Conservation (phyloP, 768 basidiomycete species). For the Rhodotorula toruloides region DNA sequence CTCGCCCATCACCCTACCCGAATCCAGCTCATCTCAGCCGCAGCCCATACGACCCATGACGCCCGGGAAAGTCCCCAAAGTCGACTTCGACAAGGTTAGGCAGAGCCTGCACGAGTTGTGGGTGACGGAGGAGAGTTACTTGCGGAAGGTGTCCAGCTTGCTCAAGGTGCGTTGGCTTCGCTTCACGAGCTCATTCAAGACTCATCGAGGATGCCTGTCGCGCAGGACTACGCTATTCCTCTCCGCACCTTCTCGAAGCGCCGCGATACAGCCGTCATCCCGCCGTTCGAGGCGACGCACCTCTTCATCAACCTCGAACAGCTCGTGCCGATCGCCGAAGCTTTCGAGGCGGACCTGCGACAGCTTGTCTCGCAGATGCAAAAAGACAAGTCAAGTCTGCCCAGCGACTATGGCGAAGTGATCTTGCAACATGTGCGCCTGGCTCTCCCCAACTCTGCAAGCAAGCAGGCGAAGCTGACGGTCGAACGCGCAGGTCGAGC, state of each 20-base stretch:
- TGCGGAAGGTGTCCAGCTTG: constrained; percentile 30
- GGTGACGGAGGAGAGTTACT: constrained; percentile 29
- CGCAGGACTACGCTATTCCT: constrained; percentile 81
- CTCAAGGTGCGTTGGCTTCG: not conserved
- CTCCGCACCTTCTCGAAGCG: constrained; percentile 75
- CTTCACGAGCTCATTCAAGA: too few relatives aligned
- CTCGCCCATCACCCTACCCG: not conserved
- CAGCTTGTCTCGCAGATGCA: constrained; percentile 75
- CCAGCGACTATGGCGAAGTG: constrained; percentile 74
- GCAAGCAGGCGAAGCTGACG: not conserved
- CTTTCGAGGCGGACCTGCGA: constrained; percentile 78
- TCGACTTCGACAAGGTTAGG: constrained; percentile 22
- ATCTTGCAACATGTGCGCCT: constrained; percentile 62
- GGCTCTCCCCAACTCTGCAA: not conserved
- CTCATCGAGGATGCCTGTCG: too few relatives aligned
- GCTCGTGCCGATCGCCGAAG: constrained; percentile 74
- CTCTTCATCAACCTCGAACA: constrained; percentile 71
- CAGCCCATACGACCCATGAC: constrained; percentile 6
- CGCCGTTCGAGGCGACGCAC: constrained; percentile 82
- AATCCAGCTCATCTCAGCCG: not conserved
- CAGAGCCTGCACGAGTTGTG: constrained; percentile 29
- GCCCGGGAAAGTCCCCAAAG: constrained; percentile 4
- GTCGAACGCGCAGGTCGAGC: constrained; percentile 19
- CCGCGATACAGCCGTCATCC: constrained; percentile 80
- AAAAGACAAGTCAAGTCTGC: constrained; percentile 56